Evolutionary conservation across 768 basidiomycete species (phyloP).

Genomic region (Tubosaeta sp.): DNA sequence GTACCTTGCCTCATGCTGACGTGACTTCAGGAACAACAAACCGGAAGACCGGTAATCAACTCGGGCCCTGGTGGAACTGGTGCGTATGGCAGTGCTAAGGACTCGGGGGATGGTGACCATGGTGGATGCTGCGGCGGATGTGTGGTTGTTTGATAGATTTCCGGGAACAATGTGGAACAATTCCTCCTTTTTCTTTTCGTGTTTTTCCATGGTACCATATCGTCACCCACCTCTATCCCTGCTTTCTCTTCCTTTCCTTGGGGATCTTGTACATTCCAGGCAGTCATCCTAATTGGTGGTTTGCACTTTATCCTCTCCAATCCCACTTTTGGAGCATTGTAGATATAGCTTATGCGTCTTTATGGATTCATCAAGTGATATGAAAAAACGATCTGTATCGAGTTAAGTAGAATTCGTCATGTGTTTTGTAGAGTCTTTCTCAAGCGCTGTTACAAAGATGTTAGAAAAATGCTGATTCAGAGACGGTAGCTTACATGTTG

Average conservation of each 20-base stretch:
- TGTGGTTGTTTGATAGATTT: slow-evolving; percentile 46
- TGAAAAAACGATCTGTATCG: slow-evolving; percentile 1
- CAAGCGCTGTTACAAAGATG: slow-evolving; percentile 11
- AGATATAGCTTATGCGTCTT: slow-evolving; percentile 21
- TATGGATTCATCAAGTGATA: slow-evolving; percentile 1
- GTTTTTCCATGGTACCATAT: slow-evolving; percentile 8
- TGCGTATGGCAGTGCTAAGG: slow-evolving; percentile 41
- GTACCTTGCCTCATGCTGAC: slow-evolving; percentile 5
- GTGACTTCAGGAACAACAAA: slow-evolving; percentile 62
- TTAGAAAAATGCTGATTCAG: neutral
- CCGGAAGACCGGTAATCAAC: slow-evolving; percentile 62
- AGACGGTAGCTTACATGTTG: slow-evolving; percentile 23
- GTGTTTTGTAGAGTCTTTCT: slow-evolving; percentile 24
- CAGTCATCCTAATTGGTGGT: slow-evolving; percentile 5
- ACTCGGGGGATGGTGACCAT: slow-evolving; percentile 49
- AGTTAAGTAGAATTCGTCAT: slow-evolving; percentile 11
- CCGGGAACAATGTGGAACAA: neutral
- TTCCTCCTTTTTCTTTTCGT: neutral
- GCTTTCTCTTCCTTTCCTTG: neutral
- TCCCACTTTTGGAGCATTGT: slow-evolving; percentile 15
- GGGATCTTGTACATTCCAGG: slow-evolving; percentile 12
- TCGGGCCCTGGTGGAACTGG: slow-evolving; percentile 41
- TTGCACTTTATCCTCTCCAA: neutral
- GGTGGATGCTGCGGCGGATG: slow-evolving; percentile 67
- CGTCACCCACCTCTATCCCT: slow-evolving; percentile 7